A percentile compares a stretch with the other conserved stretches of the same genome.
Conservation (phyloP, 495 filamentous ascomycete species). For the Aspergillus indologenus region DNA sequence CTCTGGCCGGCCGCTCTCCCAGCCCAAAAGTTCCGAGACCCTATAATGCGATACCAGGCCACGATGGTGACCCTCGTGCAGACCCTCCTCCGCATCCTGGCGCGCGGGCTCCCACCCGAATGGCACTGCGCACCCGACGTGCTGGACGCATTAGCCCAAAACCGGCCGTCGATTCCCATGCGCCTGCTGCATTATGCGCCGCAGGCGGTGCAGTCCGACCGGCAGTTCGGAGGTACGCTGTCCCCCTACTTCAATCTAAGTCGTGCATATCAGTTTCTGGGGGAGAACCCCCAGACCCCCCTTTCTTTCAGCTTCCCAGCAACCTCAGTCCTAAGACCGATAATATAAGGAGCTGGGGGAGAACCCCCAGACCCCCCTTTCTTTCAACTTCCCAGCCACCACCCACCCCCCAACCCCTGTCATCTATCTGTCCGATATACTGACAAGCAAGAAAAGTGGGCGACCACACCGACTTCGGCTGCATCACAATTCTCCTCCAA, state of each 20-base stretch:
- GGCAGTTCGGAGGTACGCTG: slow-evolving; percentile 11
- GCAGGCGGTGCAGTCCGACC: slow-evolving; percentile 17
- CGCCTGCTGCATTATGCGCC: slow-evolving; percentile 33
- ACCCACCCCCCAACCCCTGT: too few species aligned
- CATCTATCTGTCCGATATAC: too few species aligned
- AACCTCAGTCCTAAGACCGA: too few species aligned
- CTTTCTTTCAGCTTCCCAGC: too few species aligned
- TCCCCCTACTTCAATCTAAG: too few species aligned
- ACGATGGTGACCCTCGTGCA: slow-evolving; percentile 12
- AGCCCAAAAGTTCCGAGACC: slow-evolving; percentile 33
- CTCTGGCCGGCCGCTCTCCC: slow-evolving; percentile 39
- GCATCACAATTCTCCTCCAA: slow-evolving; percentile 35
- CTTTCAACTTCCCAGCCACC: too few species aligned
- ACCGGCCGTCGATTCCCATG: slow-evolving; percentile 27
- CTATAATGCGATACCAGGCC: slow-evolving; percentile 38
- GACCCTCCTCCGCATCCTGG: slow-evolving; percentile 9
- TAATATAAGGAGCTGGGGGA: too few species aligned
- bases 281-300: too few species aligned
- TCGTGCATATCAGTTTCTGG: too few species aligned
- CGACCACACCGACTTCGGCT: slow-evolving; percentile 38
- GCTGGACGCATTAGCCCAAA: slow-evolving; percentile 4
- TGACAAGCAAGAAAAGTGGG: slow-evolving; percentile 15
- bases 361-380: too few species aligned
- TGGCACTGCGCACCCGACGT: slow-evolving; percentile 12
- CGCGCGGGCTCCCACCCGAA: slow-evolving; percentile 3